Evolutionary conservation across 2,329 filamentous ascomycete species (phyloP), one percentile per base, ranked within the genome.

Genomic region (Aureobasidium uvarum): DNA sequence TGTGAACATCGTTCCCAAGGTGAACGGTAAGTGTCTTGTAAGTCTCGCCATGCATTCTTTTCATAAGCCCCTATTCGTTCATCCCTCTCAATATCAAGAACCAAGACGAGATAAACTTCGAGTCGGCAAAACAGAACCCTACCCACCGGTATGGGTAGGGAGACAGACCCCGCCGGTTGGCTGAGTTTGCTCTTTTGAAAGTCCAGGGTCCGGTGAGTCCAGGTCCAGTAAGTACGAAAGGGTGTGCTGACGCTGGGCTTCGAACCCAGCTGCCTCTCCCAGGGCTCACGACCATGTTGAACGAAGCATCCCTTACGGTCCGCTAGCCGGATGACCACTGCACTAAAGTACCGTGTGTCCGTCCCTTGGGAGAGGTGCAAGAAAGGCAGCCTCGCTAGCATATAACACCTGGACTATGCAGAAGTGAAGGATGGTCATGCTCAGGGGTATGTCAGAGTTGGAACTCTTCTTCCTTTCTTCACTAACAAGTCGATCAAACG

Each of bases 151-250:
- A 3, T 25, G 39, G 54, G 54, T 33, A 33, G 33, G 39, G 54
- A 55, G 39, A 43, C 39, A 33, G 45, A 58, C 20, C 16, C 38
- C 23, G 39, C 54, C 54, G 54, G 54, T 43, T 58, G 54, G 54
- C 39, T 16, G 38, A 45, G 48, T 31, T 58, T 58, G 54, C 54
- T 58, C 39, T 58, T 45, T 58, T 25, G n/a, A 33, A 25, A 58
- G 33, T 58, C 39, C 52, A 56, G 52, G 20, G 38, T 56, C 38
- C 38, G 28, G 36, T 2, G 7, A 5, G 33, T 33, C 51, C 52
- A 41, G 52, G 23, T 55, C 36, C 52, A 55, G 51, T 18, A 1
- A 20, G 33, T 18, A 33, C 33, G 11, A 45, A 58, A 45, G 31
- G 7, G 11, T 7, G 5, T 43, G 54, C 7, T 25, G 23, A 45